Percentiles rank a stretch among this genome's conserved stretches.
Conservation (phyloP, 345 rosid species). For the Euphorbia lathyris region DNA sequence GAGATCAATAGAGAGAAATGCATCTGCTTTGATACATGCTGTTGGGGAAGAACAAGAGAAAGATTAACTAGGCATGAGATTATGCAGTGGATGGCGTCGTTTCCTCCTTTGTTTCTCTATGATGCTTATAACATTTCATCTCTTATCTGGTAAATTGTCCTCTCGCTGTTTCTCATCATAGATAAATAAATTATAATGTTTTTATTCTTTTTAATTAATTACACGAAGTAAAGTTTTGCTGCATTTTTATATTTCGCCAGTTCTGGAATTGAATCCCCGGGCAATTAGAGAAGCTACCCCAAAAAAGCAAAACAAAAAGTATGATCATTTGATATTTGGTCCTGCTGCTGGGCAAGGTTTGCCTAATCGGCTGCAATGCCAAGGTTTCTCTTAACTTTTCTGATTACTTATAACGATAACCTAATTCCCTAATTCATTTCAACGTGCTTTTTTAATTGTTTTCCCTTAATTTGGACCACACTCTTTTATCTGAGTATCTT, state of each 20-base stretch:
- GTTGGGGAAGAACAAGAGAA: neutral
- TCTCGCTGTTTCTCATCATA: neutral
- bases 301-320: conserved; percentile 41
- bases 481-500: too few species aligned
- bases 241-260: too few species aligned
- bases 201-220: neutral
- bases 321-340: conserved; percentile 71
- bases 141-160: conserved; percentile 42
- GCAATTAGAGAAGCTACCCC: conserved; percentile 20
- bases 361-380: conserved; percentile 74
- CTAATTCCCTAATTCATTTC: too few species aligned
- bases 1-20: too few species aligned
- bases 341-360: conserved; percentile 79
- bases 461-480: neutral
- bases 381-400: too few species aligned
- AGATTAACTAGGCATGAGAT: conserved; percentile 34
- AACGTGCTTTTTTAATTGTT: neutral
- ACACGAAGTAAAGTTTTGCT: neutral
- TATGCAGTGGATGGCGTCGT: conserved; percentile 65
- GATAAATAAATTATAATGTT: neutral
- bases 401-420: neutral
- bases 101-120: conserved; percentile 52
- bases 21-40: too few species aligned
- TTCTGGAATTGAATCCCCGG: conserved; percentile 45
- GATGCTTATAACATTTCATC: conserved; percentile 52